Conservation (phyloP, 208 protist species). For the Wallacemonas rigidus region DNA sequence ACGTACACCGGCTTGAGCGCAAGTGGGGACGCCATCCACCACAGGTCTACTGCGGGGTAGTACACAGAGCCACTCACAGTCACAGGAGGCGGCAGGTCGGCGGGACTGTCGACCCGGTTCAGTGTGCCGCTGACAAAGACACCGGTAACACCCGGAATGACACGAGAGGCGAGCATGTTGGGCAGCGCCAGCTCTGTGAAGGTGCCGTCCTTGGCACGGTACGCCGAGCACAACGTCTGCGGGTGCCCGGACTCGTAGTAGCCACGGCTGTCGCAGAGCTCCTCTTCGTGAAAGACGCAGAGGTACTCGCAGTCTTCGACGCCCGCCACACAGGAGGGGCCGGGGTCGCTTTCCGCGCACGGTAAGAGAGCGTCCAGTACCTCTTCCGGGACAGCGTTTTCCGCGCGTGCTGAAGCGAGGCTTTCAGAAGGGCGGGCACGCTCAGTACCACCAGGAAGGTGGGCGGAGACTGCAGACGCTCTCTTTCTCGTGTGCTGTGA, state of each 20-base stretch:
- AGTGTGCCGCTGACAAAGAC: slow-evolving; percentile 65
- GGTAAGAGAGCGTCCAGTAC: not conserved
- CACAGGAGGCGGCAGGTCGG: slow-evolving; percentile 21
- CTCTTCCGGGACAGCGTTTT: not conserved
- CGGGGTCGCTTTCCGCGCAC: not conserved
- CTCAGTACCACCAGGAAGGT: too few species aligned
- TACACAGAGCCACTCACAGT: slow-evolving; percentile 38
- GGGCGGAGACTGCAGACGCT: not conserved
- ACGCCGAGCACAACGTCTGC: slow-evolving; percentile 62
- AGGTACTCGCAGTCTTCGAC: slow-evolving; percentile 45
- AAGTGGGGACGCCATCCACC: slow-evolving; percentile 81
- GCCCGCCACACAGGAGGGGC: not conserved
- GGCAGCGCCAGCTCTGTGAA: slow-evolving; percentile 56
- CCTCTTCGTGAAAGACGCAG: slow-evolving; percentile 80
- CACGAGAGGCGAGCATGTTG: slow-evolving; percentile 46
- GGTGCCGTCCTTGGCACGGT: slow-evolving; percentile 48
- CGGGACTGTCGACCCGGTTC: slow-evolving; percentile 20
- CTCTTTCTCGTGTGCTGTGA: not conserved
- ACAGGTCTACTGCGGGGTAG: slow-evolving; percentile 55
- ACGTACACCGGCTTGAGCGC: slow-evolving; percentile 66
- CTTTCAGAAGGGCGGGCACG: too few species aligned
- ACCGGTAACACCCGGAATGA: slow-evolving; percentile 52
- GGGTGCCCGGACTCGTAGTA: slow-evolving; percentile 57
- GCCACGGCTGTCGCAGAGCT: slow-evolving; percentile 55
- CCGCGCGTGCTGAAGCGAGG: too few species aligned